Percentiles rank a stretch among this genome's conserved stretches.
Conservation (phyloP, 2,329 filamentous ascomycete species). For the Daldinia sp. region DNA sequence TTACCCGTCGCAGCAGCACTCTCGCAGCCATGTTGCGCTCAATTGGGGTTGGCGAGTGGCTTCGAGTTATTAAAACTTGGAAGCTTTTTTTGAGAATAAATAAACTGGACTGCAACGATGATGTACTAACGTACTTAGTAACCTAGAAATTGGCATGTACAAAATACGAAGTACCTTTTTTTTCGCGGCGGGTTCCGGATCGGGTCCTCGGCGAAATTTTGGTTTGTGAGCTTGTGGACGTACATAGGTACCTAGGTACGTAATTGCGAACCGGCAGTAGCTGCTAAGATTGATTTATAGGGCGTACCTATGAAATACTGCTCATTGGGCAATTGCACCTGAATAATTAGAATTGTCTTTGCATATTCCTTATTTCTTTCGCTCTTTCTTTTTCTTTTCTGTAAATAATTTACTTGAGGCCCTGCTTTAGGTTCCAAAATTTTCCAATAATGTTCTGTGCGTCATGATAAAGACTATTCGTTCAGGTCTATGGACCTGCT, state of each 20-base stretch:
- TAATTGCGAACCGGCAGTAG: constrained; percentile 13
- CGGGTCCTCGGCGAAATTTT: constrained; percentile 35
- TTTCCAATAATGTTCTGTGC: constrained; percentile 33
- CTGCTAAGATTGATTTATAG: too few relatives aligned
- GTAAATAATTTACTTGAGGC: constrained; percentile 5
- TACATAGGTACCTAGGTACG: constrained; percentile 2
- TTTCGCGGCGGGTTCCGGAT: constrained; percentile 42
- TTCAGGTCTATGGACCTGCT: constrained; percentile 67
- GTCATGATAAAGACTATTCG: constrained; percentile 52
- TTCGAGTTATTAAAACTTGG: constrained; percentile 22
- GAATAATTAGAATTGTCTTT: background rate
- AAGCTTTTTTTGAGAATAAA: constrained; percentile 19
- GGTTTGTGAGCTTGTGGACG: background rate
- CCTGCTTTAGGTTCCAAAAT: background rate
- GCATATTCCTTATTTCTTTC: background rate
- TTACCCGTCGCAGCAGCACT: constrained; percentile 66
- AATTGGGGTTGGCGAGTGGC: constrained; percentile 52
- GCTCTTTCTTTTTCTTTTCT: background rate
- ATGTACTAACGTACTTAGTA: constrained; percentile 29
- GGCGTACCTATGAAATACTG: too few relatives aligned
- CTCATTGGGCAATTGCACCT: background rate
- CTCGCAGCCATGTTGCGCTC: constrained; percentile 66
- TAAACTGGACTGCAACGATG: constrained; percentile 27
- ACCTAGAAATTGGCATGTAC: constrained; percentile 11
- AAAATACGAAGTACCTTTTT: too few relatives aligned